Evolutionary conservation across 345 rosid species (phyloP), one percentile per base, ranked within the genome.

Genomic region (Linum lewisii): DNA sequence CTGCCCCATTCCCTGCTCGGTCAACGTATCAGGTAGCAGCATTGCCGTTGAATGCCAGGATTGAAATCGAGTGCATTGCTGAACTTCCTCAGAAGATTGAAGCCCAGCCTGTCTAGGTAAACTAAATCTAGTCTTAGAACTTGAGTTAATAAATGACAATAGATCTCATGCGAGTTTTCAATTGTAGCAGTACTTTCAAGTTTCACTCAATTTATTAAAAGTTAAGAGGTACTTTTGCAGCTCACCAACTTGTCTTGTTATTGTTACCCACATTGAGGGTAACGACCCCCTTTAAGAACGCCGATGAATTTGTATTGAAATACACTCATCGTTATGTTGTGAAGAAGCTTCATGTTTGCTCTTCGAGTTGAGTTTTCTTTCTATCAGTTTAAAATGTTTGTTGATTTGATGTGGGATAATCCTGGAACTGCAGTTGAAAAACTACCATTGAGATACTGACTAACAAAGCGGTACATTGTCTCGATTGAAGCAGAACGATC

Each of bases 21-120:
- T 77, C 97, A 6, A 94, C 99, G 19, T 87, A 80, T 68, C 97
- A 90, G 75, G 99, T 84, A 1, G 97, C 99, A 16, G 99, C 93
- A 65, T 71, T 90, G 81, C 99, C 97, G 8, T 44, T 85, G 67
- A 77, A 87, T 62, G 93, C 97, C 29, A 87, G 64, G 84, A 81
- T 90, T 42, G 99, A 90, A 82, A 84, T 94, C 8, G 97, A 94
- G 68, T 87, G 99, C 81, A 85, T 90, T 66, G 97, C 97, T 21
- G 66, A 85, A 49, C 86, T 85, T 29, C 63, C 70, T 52, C 55
- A 64, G 49, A 59, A 53, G 24, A 19, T 42, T 1, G 68, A 64
- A 22, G 42, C 49, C 14, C 29, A 29, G 29, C 58, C 65, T 21
- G 21, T 53, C 45, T 60, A 23, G 5, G 55, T 16, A 54, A 38